phyloP scores from a whole-genome alignment of 352 stramenopile genomes.

The Phytophthora crassamura region DNA sequence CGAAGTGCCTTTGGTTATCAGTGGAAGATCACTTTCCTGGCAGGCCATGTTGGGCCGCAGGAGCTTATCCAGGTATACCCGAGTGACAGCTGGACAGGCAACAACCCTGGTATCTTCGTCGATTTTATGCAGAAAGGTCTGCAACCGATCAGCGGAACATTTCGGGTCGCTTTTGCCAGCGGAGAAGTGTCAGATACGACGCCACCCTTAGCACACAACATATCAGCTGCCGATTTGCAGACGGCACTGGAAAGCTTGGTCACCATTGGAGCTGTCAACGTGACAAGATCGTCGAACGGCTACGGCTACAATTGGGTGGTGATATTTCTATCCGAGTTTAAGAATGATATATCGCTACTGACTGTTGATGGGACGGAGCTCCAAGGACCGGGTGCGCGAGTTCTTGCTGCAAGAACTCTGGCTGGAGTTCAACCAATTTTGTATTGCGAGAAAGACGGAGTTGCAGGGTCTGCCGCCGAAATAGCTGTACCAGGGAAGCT shows the following conservation, averaged over 20 bases:
- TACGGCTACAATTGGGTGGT: constrained; percentile 97
- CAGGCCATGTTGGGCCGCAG: constrained; percentile 85
- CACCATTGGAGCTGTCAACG: constrained; percentile 89
- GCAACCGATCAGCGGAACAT: constrained; percentile 93
- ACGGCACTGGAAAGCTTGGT: constrained; percentile 89
- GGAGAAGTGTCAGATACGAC: constrained; percentile 86
- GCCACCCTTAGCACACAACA: constrained; percentile 85
- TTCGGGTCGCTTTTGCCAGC: constrained; percentile 79
- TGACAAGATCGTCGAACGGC: constrained; percentile 89
- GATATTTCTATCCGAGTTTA: constrained; percentile 92
- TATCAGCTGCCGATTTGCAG: constrained; percentile 85
- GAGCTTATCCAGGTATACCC: constrained; percentile 83
- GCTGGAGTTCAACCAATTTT: constrained; percentile 69
- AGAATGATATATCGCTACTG: constrained; percentile 80
- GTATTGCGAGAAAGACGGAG: constrained; percentile 77
- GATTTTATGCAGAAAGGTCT: constrained; percentile 83
- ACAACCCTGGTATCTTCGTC: constrained; percentile 91
- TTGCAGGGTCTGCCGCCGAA: constrained; percentile 37
- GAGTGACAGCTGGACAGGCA: constrained; percentile 93
- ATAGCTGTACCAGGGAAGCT: constrained; percentile 39
- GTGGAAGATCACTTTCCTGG: constrained; percentile 82
- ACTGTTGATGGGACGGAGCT: constrained; percentile 91
- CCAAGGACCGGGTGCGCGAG: constrained; percentile 88
- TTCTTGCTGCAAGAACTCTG: constrained; percentile 74
- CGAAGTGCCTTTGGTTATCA: constrained; percentile 67